Evolutionary conservation across 257 asterid genomes (phyloP), one percentile per base, ranked within the genome.

Genomic region (Salvia hispanica): DNA sequence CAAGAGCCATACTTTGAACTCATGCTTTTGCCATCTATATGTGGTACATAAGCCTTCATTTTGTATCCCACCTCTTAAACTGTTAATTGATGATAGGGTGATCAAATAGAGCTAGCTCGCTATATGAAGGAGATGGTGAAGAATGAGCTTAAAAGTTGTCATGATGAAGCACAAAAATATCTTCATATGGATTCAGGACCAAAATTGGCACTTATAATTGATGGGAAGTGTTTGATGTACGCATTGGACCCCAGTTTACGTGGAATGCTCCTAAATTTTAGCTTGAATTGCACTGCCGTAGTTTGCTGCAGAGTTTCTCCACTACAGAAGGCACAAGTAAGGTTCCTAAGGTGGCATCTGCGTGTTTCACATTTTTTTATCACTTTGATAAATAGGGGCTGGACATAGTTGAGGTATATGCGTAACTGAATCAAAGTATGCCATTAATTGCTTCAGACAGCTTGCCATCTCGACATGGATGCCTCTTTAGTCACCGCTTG

Each of bases 251-350:
- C 97, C 55, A 91, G 81, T 74, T 80, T 95, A 70, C 97, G 99
- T 25, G 96, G 83, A 73, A 83, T 74, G 80, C 92, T 95, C 73
- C 86, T 95, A 60, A 91, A 85, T 75, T 79, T 95, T 89, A 95
- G 99, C 90, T 81, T 95, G 89, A 89, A 89, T 72, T 95, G 99
- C 81, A 87, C 77, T 73, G 97, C 99, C n/a, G 99, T 94, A 45
- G 99, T 94, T 69, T 94, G 99, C 75, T 94, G 99, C 76, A 86
- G 99, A 79, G 99, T 91, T 74, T 94, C 99, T 73, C 99, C 99
- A 72, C 79, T 94, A 59, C 99, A 94, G 65, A 94, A 94, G 76
- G 99, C 99, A 71, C 99, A 94, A 92, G 99, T 94, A 71, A 68
- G 72, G 60, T 73, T 74, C 78, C 77, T 64, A 50, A 59, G 65